phyloP scores from a whole-genome alignment of 441 rosid species.

The Pelargonium hybrid region DNA sequence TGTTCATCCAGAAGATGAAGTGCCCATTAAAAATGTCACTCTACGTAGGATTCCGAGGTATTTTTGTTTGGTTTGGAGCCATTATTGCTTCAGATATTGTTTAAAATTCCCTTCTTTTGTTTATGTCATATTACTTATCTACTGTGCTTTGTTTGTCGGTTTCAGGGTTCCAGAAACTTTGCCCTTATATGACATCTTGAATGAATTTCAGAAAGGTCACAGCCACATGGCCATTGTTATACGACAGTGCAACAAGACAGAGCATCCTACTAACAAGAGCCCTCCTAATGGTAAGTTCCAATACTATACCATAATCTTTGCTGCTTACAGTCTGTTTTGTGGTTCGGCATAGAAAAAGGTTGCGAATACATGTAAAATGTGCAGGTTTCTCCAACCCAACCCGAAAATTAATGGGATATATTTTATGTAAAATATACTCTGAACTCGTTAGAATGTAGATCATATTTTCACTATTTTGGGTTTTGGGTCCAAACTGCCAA shows the following conservation, averaged over 20 bases:
- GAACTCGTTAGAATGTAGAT: too few relatives aligned
- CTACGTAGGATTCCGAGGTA: constrained; percentile 86
- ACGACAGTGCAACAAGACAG: constrained; percentile 31
- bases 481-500: too few relatives aligned
- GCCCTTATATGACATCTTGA: constrained; percentile 66
- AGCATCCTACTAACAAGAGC: constrained; percentile 21
- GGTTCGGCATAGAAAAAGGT: too few relatives aligned
- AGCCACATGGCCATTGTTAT: constrained; percentile 78
- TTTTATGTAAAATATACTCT: too few relatives aligned
- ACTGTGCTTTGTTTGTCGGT: constrained; percentile 13
- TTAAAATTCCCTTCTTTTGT: neutral
- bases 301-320: neutral
- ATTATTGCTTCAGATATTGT: neutral
- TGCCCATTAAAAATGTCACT: constrained; percentile 73
- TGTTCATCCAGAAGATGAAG: constrained; percentile 68
- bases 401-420: too few relatives aligned
- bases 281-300: constrained; percentile 32
- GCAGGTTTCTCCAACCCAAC: too few relatives aligned
- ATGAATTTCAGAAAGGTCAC: constrained; percentile 75
- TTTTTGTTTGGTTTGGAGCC: neutral
- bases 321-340: neutral
- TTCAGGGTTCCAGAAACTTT: constrained; percentile 49
- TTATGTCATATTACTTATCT: constrained; percentile 8
- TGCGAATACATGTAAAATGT: too few relatives aligned
- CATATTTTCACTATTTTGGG: too few relatives aligned